phyloP scores from a whole-genome alignment of 148 eudicot species.

The Vaccinium myrtillus region DNA sequence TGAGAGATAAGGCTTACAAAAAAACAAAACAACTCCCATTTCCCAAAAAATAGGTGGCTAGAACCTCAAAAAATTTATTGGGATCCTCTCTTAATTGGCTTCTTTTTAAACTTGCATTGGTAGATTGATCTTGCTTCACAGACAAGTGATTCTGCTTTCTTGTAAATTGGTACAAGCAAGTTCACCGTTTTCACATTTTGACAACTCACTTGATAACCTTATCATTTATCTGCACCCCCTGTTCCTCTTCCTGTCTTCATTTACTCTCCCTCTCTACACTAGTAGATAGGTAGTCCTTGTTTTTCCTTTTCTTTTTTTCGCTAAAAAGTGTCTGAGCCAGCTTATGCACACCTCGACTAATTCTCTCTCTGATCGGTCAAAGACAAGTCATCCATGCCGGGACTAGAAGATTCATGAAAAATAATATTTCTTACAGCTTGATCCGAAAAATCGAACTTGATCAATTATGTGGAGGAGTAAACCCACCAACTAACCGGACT shows the following conservation, averaged over 20 bases:
- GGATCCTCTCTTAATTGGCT: slow-evolving; percentile 22
- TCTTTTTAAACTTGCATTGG: slow-evolving; percentile 2
- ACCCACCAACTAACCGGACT: no score
- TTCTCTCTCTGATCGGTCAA: no score
- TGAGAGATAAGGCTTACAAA: no score
- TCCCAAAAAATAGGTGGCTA: not conserved
- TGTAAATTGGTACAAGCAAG: not conserved
- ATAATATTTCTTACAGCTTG: no score
- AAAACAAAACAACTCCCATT: not conserved
- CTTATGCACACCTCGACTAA: no score
- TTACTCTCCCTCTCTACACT: not conserved
- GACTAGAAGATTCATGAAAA: no score
- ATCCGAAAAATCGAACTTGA: no score
- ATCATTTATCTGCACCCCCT: not conserved
- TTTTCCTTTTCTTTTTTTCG: no score
- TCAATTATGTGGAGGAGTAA: no score
- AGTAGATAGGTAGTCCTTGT: no score
- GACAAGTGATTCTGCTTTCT: slow-evolving; percentile 44
- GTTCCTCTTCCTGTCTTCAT: not conserved
- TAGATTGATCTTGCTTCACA: slow-evolving; percentile 45
- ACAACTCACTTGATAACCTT: slow-evolving; percentile 39
- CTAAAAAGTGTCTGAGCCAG: no score
- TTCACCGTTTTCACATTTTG: slow-evolving; percentile 20
- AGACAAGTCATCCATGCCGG: no score
- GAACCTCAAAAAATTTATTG: slow-evolving; percentile 18